Evolutionary conservation across 1,284 basidiomycete species (phyloP), one percentile per base, ranked within the genome.

Genomic region (Exobasidium cylindrosporum): DNA sequence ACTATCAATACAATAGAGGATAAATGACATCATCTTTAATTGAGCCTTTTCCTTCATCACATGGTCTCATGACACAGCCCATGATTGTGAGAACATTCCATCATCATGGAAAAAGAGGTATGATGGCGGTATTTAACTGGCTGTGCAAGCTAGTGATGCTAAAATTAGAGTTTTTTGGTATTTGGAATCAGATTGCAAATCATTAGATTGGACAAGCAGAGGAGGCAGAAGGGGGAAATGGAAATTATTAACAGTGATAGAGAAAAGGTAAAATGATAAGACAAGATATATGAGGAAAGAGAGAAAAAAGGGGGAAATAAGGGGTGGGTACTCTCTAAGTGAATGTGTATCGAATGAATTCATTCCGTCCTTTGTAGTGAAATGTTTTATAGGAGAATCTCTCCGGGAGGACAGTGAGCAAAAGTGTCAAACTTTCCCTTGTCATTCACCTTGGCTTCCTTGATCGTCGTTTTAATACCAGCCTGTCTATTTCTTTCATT

Each of bases 371-470:
- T 44, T 13, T 14, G n/a, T n/a, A n/a, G n/a, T n/a, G n/a, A n/a
- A n/a, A n/a, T n/a, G 24, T 28, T 44, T 65, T 54, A 76, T 46
- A 68, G 66, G 13, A 74, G 60, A 26, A 61, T 58, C 64, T 78
- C 73, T 54, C 77, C 77, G 24, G 77, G 76, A 44, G 76, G 70
- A 53, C 67, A 65, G 54, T 69, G 60, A 32, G 73, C 70, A 57
- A 76, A 68, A 47, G 72, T 74, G 32, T 65, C 59, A 46, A 79
- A 66, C 50, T 66, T 63, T 64, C 70, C 69, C 68, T 78, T 79
- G 47, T 75, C 77, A 52, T 63, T 73, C 64, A 75, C 61, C 54
- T 65, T 61, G 30, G 75, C 74, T 58, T 73, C 65, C 57, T 68
- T 62, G 55, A 61, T 68, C 26, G 76, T 78, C 28, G 75, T 65